Percentiles rank a stretch among this genome's conserved stretches.
Evolutionary conservation across 441 rosid genomes (phyloP).

Genomic region (Sinapis alba): DNA sequence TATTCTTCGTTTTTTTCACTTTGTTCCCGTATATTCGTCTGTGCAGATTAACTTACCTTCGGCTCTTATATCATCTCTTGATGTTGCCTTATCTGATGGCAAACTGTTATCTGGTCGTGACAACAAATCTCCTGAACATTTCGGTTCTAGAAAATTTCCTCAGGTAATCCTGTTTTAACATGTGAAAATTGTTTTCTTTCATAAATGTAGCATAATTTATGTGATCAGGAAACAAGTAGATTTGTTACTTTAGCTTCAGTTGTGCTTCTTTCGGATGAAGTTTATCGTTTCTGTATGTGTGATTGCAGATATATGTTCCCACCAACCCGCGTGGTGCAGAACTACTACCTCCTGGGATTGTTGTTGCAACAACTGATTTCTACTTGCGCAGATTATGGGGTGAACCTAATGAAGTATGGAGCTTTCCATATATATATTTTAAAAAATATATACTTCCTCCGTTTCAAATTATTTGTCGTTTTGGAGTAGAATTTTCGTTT

Average conservation of each 20-base stretch:
- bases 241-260: not conserved
- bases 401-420: conserved; percentile 82
- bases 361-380: conserved; percentile 78
- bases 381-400: conserved; percentile 93
- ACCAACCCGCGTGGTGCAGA: conserved; percentile 96
- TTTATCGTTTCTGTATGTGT: conserved; percentile 13
- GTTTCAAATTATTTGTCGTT: too few relatives aligned
- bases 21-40: not conserved
- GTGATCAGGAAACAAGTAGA: not conserved
- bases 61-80: conserved; percentile 51
- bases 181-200: too few relatives aligned
- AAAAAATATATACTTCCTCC: too few relatives aligned
- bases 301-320: conserved; percentile 71
- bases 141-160: conserved; percentile 42
- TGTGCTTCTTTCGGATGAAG: not conserved
- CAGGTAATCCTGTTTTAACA: conserved; percentile 37
- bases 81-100: conserved; percentile 43
- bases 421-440: not conserved
- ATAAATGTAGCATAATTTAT: not conserved
- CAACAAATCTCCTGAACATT: conserved; percentile 42
- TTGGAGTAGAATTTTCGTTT: too few relatives aligned
- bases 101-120: conserved; percentile 23
- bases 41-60: conserved; percentile 68
- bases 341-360: conserved; percentile 80
- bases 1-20: not conserved